These are phyloP conservation scores for Trichoderma koningii DNA, from an alignment of 2,329 filamentous ascomycete genomes.

Conservation along the genomic window DNA sequence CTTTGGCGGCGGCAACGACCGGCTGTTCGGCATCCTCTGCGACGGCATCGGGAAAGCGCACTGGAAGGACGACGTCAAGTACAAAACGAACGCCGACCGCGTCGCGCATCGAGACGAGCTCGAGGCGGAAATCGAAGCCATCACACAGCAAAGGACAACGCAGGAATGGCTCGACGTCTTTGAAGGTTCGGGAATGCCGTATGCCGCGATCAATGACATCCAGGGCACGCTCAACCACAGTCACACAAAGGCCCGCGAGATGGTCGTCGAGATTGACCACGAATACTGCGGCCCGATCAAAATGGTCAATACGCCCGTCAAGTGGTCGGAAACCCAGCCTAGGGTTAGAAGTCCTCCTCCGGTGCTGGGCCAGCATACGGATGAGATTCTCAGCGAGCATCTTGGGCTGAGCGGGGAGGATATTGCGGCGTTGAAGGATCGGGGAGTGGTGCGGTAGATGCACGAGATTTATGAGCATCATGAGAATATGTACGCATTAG, in stretches of 20 bases:
- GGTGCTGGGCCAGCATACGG: slow-evolving; percentile 82
- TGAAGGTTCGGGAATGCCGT: slow-evolving; percentile 91
- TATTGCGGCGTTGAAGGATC: slow-evolving; percentile 62
- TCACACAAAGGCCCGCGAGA: slow-evolving; percentile 80
- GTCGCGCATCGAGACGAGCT: slow-evolving; percentile 74
- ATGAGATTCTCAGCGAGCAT: slow-evolving; percentile 69
- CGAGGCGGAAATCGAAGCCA: slow-evolving; percentile 74
- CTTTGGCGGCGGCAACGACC: slow-evolving; percentile 72
- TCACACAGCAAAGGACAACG: slow-evolving; percentile 77
- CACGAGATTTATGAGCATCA: background rate
- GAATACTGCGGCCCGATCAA: slow-evolving; percentile 80
- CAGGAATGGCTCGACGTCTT: slow-evolving; percentile 83
- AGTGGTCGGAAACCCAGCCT: slow-evolving; percentile 82
- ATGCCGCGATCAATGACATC: slow-evolving; percentile 89
- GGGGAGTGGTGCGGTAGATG: slow-evolving; percentile 65
- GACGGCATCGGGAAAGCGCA: slow-evolving; percentile 59
- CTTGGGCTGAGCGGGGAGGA: slow-evolving; percentile 61
- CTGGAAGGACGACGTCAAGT: slow-evolving; percentile 62
- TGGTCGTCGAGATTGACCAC: slow-evolving; percentile 89
- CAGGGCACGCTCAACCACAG: slow-evolving; percentile 79
- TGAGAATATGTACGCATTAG: background rate
- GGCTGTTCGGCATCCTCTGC: slow-evolving; percentile 66
- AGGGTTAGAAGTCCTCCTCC: slow-evolving; percentile 78
- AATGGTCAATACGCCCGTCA: slow-evolving; percentile 91
- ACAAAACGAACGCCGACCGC: slow-evolving; percentile 61